Conservation (phyloP, 2,329 filamentous ascomycete genomes). For the Nothophaeocryptopus gaeumannii region DNA sequence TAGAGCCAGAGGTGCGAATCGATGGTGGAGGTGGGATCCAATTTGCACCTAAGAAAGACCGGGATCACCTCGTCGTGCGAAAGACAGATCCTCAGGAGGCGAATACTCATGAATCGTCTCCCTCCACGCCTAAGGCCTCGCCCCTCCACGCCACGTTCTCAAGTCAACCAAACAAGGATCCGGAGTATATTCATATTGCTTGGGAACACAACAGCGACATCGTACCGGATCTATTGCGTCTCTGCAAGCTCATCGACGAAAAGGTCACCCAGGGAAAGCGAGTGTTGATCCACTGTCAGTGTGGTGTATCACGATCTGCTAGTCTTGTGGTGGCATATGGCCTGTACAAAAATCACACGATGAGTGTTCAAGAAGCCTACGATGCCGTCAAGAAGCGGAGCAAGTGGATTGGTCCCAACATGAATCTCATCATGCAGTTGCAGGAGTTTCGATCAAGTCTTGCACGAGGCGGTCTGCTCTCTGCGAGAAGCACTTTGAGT, state of each 20-base stretch:
- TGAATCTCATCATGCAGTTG: constrained; percentile 86
- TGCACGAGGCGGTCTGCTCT: constrained; percentile 35
- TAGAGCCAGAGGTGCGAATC: constrained; percentile 34
- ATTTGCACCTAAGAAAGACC: constrained; percentile 30
- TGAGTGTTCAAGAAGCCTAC: constrained; percentile 80
- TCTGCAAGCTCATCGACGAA: constrained; percentile 74
- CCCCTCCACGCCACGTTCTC: constrained; percentile 38
- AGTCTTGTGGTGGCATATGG: constrained; percentile 85
- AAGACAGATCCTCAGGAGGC: constrained; percentile 3
- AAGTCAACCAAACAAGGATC: constrained; percentile 43
- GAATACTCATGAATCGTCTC: constrained; percentile 35
- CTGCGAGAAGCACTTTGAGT: constrained; percentile 31
- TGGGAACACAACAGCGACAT: constrained; percentile 92
- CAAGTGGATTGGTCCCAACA: constrained; percentile 86
- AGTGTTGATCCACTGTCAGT: constrained; percentile 80
- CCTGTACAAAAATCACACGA: constrained; percentile 70
- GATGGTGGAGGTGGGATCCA: constrained; percentile 36
- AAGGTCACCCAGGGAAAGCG: constrained; percentile 71
- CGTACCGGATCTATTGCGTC: constrained; percentile 67
- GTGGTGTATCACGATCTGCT: constrained; percentile 79
- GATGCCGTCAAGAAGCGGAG: constrained; percentile 76
- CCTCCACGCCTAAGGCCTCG: constrained; percentile 54
- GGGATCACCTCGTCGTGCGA: constrained; percentile 13
- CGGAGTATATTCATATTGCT: constrained; percentile 81
- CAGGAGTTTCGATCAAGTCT: constrained; percentile 67